A percentile compares a stretch with the other conserved stretches of the same genome.
Conservation (phyloP, 129 eudicot species). For the Flaveria brownii region DNA sequence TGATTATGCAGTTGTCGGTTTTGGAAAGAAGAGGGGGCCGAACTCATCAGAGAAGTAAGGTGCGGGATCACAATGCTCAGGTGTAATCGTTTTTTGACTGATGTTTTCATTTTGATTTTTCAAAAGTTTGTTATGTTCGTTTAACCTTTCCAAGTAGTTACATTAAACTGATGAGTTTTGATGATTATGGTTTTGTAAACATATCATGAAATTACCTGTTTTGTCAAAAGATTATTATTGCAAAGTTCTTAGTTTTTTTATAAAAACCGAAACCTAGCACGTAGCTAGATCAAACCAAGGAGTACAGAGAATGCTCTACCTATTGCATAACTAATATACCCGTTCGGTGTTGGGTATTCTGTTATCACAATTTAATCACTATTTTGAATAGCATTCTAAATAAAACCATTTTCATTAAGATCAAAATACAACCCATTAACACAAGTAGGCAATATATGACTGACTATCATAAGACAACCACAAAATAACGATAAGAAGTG, state of each 20-base stretch:
- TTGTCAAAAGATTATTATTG: not conserved
- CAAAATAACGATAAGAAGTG: no score
- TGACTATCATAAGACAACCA: no score
- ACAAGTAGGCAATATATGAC: no score
- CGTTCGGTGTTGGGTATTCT: no score
- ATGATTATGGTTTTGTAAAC: not conserved
- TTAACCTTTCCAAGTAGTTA: not conserved
- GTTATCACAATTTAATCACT: no score
- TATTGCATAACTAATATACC: no score
- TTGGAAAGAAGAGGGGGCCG: slow-evolving; percentile 63
- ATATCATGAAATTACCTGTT: not conserved
- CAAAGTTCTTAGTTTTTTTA: not conserved
- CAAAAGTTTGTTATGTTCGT: slow-evolving; percentile 2
- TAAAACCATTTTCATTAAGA: no score
- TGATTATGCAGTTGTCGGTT: slow-evolving; percentile 50
- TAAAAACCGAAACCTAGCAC: no score
- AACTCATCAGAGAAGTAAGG: slow-evolving; percentile 60
- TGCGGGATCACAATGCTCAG: not conserved
- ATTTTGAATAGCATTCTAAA: no score
- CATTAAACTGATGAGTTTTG: not conserved
- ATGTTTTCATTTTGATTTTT: slow-evolving; percentile 5
- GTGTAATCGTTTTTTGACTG: not conserved
- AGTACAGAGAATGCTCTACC: no score
- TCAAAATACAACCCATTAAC: no score
- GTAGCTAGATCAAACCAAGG: no score